These are phyloP conservation scores for Exutisphaerella laricina DNA, from an alignment of 2,329 filamentous ascomycete genomes.

Conservation along the genomic window DNA sequence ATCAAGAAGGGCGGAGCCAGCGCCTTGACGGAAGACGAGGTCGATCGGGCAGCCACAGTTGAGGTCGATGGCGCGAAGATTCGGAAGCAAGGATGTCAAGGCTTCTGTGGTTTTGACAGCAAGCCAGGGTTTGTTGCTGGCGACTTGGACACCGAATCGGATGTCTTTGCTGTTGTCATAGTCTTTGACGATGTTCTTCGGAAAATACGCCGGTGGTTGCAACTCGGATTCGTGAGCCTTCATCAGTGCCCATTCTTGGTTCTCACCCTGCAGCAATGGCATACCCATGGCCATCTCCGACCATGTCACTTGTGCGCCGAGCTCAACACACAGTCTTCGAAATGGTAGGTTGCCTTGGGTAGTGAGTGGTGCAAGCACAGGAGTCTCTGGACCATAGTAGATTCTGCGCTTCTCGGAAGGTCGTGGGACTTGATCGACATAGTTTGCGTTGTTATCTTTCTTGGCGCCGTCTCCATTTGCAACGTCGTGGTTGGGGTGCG, in stretches of 20 bases:
- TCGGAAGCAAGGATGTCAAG: conserved; percentile 68
- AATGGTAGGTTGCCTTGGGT: conserved; percentile 97
- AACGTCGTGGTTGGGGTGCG: conserved; percentile 15
- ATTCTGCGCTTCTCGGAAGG: conserved; percentile 89
- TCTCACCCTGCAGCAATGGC: conserved; percentile 82
- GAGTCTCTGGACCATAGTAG: conserved; percentile 92
- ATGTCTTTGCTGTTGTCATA: conserved; percentile 81
- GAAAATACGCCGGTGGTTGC: conserved; percentile 61
- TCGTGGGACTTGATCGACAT: conserved; percentile 77
- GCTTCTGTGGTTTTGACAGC: conserved; percentile 84
- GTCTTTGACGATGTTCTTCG: conserved; percentile 57
- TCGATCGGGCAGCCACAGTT: conserved; percentile 99
- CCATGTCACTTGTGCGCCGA: conserved; percentile 90
- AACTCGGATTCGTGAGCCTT: conserved; percentile 85
- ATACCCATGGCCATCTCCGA: conserved; percentile 97
- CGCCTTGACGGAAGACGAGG: conserved; percentile 79
- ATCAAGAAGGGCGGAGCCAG: conserved; percentile 89
- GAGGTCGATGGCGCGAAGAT: conserved; percentile 84
- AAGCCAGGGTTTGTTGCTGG: conserved; percentile 85
- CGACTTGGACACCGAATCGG: conserved; percentile 88
- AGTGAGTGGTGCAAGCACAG: conserved; percentile 86
- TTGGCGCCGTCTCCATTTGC: conserved; percentile 30
- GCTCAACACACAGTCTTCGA: conserved; percentile 77
- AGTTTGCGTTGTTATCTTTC: conserved; percentile 71
- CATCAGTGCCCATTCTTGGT: conserved; percentile 90